Base-by-base conservation (phyloP, 2,329 filamentous ascomycete genomes). In the Gnomoniopsis sp. region DNA sequence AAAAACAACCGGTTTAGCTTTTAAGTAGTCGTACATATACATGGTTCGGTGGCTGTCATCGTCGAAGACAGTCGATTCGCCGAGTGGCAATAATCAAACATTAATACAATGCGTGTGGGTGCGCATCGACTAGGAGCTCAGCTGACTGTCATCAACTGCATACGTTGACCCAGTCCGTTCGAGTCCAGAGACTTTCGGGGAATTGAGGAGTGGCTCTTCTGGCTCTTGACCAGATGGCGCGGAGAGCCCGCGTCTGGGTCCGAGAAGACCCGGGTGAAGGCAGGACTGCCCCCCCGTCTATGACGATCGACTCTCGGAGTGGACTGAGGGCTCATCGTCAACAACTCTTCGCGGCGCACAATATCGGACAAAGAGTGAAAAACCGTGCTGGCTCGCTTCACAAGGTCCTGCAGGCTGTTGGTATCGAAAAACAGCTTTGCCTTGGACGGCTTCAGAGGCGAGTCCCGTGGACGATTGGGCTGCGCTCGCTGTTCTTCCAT, bases 351-450 rank as follows among this genome's bases (percentile, higher is more conserved):
- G 53, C 77, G 78, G 50, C 85, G 82, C 49, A 88, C 76, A 6
- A 84, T 70, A 56, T 88, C 84, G 0, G 84, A 84, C 22, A 88
- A 72, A 3, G 76, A 74, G 63, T 87, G 84, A 30, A 82, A 80
- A 36, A 88, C 71, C 57, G 83, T 81, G 30, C 82, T 79, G 1
- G 86, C 86, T 59, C 84, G 78, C 68, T 84, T 85, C 41, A 88
- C 86, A 55, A 88, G 74, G 66, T 85, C 83, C 65, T 84, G 85
- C n/a, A 88, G 76, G 69, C 84, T 88, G 63, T 87, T 87, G 6
- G 86, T 88, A 67, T 88, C 86, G 63, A 88, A 88, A 59, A 87
- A 86, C 66, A 88, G 79, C 72, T 81, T 81, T 60, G 79, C 77
- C 53, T 77, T 76, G 48, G 79, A 73, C 12, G 69, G 61, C 67